phyloP scores from a whole-genome alignment of 1,139 yeast genomes.

The Taphrina communis region DNA sequence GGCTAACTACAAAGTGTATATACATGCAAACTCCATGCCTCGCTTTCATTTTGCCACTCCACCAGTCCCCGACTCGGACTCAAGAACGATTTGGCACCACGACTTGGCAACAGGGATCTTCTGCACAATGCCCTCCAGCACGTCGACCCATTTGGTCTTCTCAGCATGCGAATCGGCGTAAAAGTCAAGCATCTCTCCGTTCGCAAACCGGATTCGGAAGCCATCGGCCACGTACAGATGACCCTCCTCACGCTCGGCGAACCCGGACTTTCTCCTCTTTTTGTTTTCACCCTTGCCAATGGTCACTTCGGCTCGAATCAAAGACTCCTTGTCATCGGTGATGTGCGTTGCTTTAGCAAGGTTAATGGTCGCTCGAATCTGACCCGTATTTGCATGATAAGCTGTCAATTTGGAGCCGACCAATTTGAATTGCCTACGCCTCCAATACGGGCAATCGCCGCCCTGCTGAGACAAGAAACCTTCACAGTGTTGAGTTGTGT shows the following conservation, averaged over 20 bases:
- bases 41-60: background rate
- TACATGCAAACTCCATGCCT: background rate
- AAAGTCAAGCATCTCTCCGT: constrained; percentile 69
- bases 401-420: constrained; percentile 65
- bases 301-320: constrained; percentile 53
- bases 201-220: constrained; percentile 65
- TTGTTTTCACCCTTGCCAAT: constrained; percentile 48
- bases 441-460: constrained; percentile 74
- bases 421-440: constrained; percentile 68
- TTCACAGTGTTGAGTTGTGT: constrained; percentile 52
- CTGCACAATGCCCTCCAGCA: constrained; percentile 45
- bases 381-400: constrained; percentile 67
- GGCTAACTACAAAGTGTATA: constrained; percentile 2
- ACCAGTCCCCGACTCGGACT: constrained; percentile 23
- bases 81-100: constrained; percentile 29
- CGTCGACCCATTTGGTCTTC: constrained; percentile 61
- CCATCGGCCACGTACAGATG: constrained; percentile 50
- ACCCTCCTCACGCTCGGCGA: constrained; percentile 43
- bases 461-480: constrained; percentile 80
- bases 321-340: constrained; percentile 40
- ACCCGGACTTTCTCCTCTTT: constrained; percentile 32
- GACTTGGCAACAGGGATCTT: constrained; percentile 47
- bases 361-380: constrained; percentile 69
- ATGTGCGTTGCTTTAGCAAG: constrained; percentile 62
- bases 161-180: constrained; percentile 65